Conservation (phyloP, 1,139 yeast species). For the Geotrichum aggregatum region DNA sequence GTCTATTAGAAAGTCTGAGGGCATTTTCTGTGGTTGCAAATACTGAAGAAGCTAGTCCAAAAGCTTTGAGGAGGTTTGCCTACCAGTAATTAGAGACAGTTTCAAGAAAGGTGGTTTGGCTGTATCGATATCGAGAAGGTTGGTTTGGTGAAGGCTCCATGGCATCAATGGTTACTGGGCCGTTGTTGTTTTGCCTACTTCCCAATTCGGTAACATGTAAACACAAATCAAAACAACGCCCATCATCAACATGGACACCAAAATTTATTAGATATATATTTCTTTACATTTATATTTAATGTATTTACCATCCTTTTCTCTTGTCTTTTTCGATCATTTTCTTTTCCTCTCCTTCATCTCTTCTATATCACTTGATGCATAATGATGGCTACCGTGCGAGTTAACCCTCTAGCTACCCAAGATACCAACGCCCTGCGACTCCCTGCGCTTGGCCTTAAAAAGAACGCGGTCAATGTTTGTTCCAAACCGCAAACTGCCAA, state of each 20-base stretch:
- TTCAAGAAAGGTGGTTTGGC: no score
- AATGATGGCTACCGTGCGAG: not conserved
- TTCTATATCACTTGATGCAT: not conserved
- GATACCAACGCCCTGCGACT: not conserved
- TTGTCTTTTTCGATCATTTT: not conserved
- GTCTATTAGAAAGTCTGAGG: not conserved
- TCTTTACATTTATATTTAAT: no score
- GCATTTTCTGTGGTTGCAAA: no score
- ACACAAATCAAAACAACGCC: constrained; percentile 2
- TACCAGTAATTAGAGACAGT: no score
- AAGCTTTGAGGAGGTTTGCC: not conserved
- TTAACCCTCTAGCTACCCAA: not conserved
- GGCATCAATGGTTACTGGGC: no score
- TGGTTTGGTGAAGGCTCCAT: no score
- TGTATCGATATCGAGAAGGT: no score
- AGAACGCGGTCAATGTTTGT: not conserved
- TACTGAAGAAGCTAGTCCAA: not conserved
- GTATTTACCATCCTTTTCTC: not conserved
- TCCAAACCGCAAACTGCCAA: not conserved
- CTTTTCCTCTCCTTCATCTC: not conserved
- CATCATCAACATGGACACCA: not conserved
- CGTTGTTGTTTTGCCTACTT: not conserved
- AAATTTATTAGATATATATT: not conserved
- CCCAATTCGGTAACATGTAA: not conserved
- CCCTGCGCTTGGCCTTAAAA: not conserved